Conservation (phyloP, 2,329 filamentous ascomycete species). For the Sporothrix pseudoabietina region DNA sequence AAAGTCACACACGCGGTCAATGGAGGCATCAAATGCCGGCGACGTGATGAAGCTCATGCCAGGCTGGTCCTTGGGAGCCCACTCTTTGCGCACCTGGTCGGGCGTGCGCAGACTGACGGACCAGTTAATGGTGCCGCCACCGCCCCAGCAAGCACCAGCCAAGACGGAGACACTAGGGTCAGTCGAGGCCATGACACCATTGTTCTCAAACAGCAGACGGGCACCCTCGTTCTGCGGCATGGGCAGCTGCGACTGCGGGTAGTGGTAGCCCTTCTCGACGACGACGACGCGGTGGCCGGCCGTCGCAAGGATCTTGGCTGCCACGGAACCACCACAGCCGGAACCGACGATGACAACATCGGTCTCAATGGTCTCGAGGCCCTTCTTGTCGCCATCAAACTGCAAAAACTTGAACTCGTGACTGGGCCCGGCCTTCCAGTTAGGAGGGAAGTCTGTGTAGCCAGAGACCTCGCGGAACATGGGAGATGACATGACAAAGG, state of each 20-base stretch:
- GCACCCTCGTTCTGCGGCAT: slow-evolving; percentile 66
- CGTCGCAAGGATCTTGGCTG: slow-evolving; percentile 77
- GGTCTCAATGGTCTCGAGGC: slow-evolving; percentile 65
- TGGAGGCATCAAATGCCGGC: slow-evolving; percentile 70
- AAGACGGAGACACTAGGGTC: slow-evolving; percentile 62
- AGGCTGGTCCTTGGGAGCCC: slow-evolving; percentile 66
- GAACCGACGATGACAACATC: slow-evolving; percentile 87
- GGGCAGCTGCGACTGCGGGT: slow-evolving; percentile 69
- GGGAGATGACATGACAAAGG: slow-evolving; percentile 59
- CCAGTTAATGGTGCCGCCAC: slow-evolving; percentile 90
- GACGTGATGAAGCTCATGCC: slow-evolving; percentile 71
- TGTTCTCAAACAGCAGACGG: slow-evolving; percentile 69
- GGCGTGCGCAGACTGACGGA: slow-evolving; percentile 67
- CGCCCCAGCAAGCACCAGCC: slow-evolving; percentile 76
- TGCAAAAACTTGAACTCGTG: slow-evolving; percentile 65
- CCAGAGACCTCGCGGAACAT: slow-evolving; percentile 58
- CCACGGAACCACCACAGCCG: slow-evolving; percentile 81
- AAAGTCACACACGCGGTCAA: slow-evolving; percentile 75
- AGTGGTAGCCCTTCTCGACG: slow-evolving; percentile 72
- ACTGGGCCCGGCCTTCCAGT: slow-evolving; percentile 54
- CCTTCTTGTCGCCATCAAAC: slow-evolving; percentile 42
- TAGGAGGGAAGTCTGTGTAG: slow-evolving; percentile 57
- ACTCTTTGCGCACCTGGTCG: slow-evolving; percentile 75
- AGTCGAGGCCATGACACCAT: slow-evolving; percentile 59
- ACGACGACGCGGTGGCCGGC: slow-evolving; percentile 75